Conservation (phyloP, 108 stramenopile genomes). For the Halocafeteria seosinensis region DNA sequence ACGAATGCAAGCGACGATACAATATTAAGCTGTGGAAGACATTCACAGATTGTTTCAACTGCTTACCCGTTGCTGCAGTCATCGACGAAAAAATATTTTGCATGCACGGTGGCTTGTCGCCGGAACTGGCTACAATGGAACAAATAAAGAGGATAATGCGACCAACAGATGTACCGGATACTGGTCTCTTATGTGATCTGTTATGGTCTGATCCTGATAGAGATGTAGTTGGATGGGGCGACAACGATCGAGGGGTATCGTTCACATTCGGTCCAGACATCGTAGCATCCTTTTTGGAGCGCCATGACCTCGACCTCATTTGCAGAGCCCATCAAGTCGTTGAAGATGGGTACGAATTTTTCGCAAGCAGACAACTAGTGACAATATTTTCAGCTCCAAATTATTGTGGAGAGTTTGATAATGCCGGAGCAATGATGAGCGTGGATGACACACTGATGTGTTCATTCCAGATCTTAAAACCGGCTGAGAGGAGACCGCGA, state of each 20-base stretch:
- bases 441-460: constrained; percentile 99
- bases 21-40: constrained; percentile 99
- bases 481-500: constrained; percentile 87
- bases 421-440: constrained; percentile 99
- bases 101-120: constrained; percentile 93
- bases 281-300: constrained; percentile 80
- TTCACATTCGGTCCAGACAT: constrained; percentile 99
- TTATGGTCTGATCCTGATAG: constrained; percentile 99
- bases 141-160: constrained; percentile 83
- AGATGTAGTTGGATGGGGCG: constrained; percentile 98
- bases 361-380: constrained; percentile 89
- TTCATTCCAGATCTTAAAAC: constrained; percentile 98
- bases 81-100: constrained; percentile 99
- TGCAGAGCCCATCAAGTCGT: constrained; percentile 99
- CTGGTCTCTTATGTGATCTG: constrained; percentile 92
- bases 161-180: constrained; percentile 95
- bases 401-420: constrained; percentile 98
- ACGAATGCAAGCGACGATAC: constrained; percentile 95
- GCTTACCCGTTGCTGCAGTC: constrained; percentile 93
- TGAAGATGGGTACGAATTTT: constrained; percentile 99
- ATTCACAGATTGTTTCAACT: constrained; percentile 99
- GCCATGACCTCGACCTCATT: constrained; percentile 94
- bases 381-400: constrained; percentile 95
- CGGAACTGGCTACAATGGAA: constrained; percentile 82
- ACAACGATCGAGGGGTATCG: constrained; percentile 96